phyloP scores from a whole-genome alignment of 1,139 yeast species.

The Nakaseomyces glabratus region DNA sequence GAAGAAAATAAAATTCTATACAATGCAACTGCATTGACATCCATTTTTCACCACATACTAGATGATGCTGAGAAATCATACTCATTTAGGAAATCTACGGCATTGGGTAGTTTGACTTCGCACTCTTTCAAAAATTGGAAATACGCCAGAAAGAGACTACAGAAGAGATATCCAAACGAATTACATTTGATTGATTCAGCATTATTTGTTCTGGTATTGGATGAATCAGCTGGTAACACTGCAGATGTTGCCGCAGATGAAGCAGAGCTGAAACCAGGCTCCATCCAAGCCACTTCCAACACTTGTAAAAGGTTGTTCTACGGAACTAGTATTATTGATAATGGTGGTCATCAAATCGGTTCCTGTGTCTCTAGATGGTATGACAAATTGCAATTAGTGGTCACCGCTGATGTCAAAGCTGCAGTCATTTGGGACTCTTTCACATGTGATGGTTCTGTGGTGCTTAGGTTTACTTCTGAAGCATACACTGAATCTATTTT shows the following conservation, averaged over 20 bases:
- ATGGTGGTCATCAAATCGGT: conserved; percentile 56
- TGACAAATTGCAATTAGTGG: conserved; percentile 62
- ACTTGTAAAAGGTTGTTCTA: conserved; percentile 45
- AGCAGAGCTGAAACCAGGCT: conserved; percentile 9
- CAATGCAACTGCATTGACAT: conserved; percentile 47
- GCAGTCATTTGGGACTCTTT: conserved; percentile 71
- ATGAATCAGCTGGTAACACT: conserved; percentile 47
- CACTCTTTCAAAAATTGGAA: conserved; percentile 59
- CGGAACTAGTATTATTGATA: conserved; percentile 52
- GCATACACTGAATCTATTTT: conserved; percentile 66
- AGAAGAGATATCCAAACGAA: conserved; percentile 39
- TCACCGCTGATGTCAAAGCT: conserved; percentile 62
- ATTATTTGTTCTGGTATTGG: conserved; percentile 59
- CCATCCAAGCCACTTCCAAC: conserved; percentile 15
- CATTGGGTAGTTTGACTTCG: conserved; percentile 63
- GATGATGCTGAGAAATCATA: conserved; percentile 37
- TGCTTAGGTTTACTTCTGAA: conserved; percentile 63
- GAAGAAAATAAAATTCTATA: conserved; percentile 39
- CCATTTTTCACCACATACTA: conserved; percentile 42
- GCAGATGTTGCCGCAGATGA: conserved; percentile 31
- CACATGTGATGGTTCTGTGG: conserved; percentile 73
- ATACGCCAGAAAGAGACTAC: conserved; percentile 39
- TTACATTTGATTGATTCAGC: conserved; percentile 51
- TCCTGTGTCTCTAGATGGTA: conserved; percentile 75
- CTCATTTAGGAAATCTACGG: conserved; percentile 39